These are phyloP conservation scores for Starmerella bombi DNA, from an alignment of 805 yeast genomes.

Conservation along the genomic window DNA sequence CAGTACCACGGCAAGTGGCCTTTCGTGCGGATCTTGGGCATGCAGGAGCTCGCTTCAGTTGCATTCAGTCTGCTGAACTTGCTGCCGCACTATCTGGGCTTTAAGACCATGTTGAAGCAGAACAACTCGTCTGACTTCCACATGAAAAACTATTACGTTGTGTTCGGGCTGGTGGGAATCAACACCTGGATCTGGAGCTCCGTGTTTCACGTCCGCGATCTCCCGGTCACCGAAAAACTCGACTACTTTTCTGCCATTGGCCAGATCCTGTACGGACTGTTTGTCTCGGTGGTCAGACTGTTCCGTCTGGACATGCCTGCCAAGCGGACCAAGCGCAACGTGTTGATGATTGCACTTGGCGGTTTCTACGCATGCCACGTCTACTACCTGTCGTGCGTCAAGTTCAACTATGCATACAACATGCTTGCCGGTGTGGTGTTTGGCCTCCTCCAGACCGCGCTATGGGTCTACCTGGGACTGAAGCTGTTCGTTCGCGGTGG, in stretches of 20 bases:
- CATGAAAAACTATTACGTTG: slow-evolving; percentile 29
- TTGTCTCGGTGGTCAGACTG: slow-evolving; percentile 49
- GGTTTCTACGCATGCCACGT: slow-evolving; percentile 52
- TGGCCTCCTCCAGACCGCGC: slow-evolving; percentile 60
- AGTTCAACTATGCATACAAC: slow-evolving; percentile 88
- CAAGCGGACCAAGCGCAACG: slow-evolving; percentile 23
- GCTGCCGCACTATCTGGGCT: slow-evolving; percentile 43
- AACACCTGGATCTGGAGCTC: slow-evolving; percentile 81
- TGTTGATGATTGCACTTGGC: slow-evolving; percentile 28
- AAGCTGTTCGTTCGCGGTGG: slow-evolving; percentile 17
- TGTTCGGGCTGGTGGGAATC: slow-evolving; percentile 53
- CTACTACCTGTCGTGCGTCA: slow-evolving; percentile 42
- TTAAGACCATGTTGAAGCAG: slow-evolving; percentile 29
- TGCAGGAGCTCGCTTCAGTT: slow-evolving; percentile 74
- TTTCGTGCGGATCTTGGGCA: slow-evolving; percentile 57
- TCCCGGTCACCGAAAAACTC: slow-evolving; percentile 60
- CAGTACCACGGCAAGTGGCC: slow-evolving; percentile 99
- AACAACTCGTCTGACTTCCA: slow-evolving; percentile 20
- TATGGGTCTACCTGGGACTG: slow-evolving; percentile 33
- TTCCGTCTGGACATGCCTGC: slow-evolving; percentile 40
- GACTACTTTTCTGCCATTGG: slow-evolving; percentile 91
- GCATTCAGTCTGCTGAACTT: slow-evolving; percentile 64
- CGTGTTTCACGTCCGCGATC: slow-evolving; percentile 79
- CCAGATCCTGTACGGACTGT: slow-evolving; percentile 70
- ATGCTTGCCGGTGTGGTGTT: slow-evolving; percentile 77